These are phyloP conservation scores for Gloeopeniophorella convolvens DNA, from an alignment of 768 basidiomycete species.

Conservation along the genomic window DNA sequence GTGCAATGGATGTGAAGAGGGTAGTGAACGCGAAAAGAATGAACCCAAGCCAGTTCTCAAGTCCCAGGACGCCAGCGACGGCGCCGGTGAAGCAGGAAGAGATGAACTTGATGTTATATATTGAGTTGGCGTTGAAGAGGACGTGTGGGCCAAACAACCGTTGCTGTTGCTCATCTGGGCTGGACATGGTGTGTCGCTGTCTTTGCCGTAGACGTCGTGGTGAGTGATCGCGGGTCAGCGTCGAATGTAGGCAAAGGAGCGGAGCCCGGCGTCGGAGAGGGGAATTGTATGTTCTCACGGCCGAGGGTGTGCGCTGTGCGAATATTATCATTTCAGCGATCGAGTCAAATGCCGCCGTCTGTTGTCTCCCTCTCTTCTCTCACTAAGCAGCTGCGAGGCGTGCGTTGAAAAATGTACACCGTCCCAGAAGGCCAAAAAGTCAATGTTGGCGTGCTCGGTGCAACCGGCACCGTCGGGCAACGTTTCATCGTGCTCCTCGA, in stretches of 20 bases:
- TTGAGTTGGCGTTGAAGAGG: slow-evolving; percentile 51
- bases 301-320: too few relatives aligned
- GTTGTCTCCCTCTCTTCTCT: too few relatives aligned
- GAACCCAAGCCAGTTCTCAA: slow-evolving; percentile 82
- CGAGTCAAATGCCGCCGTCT: too few relatives aligned
- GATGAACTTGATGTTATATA: slow-evolving; percentile 66
- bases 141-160: slow-evolving; percentile 65
- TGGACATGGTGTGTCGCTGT: slow-evolving; percentile 24
- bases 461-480: slow-evolving; percentile 94
- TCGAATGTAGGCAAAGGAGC: too few relatives aligned
- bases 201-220: too few relatives aligned
- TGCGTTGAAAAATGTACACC: slow-evolving; percentile 9
- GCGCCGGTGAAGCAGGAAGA: slow-evolving; percentile 83
- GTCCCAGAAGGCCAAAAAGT: slow-evolving; percentile 24
- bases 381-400: too few relatives aligned
- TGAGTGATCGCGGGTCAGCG: too few relatives aligned
- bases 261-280: neutral
- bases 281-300: neutral
- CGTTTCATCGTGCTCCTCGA: slow-evolving; percentile 88
- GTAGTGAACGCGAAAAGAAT: slow-evolving; percentile 65
- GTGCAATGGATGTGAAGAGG: slow-evolving; percentile 56
- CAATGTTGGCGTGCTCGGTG: slow-evolving; percentile 75
- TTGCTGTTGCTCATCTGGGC: slow-evolving; percentile 43
- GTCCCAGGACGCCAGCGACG: slow-evolving; percentile 81
- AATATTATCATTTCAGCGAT: too few relatives aligned